A percentile compares a stretch with the other conserved stretches of the same genome.
These are phyloP conservation scores for Rosa hybrid DNA, from an alignment of 331 rosid genomes.

Conservation along the genomic window DNA sequence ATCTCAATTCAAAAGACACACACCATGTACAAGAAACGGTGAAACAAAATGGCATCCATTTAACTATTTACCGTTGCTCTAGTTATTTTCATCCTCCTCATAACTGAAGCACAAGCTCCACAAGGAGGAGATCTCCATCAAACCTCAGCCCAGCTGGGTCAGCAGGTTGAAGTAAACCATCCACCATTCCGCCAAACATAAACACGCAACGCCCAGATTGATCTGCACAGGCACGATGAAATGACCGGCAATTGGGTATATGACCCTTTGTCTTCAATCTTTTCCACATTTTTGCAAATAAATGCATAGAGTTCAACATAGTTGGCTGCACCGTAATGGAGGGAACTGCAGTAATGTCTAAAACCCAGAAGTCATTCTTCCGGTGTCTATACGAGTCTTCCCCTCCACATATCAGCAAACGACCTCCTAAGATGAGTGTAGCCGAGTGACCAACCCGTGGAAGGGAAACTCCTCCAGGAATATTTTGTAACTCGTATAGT, in stretches of 20 bases:
- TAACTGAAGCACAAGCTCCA: constrained; percentile 69
- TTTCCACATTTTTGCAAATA: constrained; percentile 64
- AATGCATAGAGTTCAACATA: constrained; percentile 36
- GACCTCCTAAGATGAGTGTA: constrained; percentile 74
- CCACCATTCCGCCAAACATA: constrained; percentile 88
- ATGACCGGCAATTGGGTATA: constrained; percentile 53
- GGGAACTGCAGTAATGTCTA: constrained; percentile 63
- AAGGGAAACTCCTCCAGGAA: constrained; percentile 72
- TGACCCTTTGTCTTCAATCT: constrained; percentile 52
- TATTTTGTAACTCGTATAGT: constrained; percentile 50
- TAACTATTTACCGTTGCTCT: neutral
- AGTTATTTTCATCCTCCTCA: constrained; percentile 12
- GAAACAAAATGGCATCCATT: constrained; percentile 1
- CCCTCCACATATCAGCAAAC: constrained; percentile 80
- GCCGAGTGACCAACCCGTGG: constrained; percentile 93
- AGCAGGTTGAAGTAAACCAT: constrained; percentile 48
- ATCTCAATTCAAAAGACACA: neutral
- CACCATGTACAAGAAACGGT: neutral
- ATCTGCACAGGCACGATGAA: constrained; percentile 85
- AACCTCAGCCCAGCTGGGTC: constrained; percentile 61
- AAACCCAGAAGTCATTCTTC: constrained; percentile 81
- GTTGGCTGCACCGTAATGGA: constrained; percentile 40
- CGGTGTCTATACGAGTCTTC: constrained; percentile 72
- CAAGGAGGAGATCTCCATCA: constrained; percentile 77
- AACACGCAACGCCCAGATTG: constrained; percentile 59